These are phyloP conservation scores for Fusarium lyarnte DNA, from an alignment of 2,329 filamentous ascomycete species.

Conservation along the genomic window DNA sequence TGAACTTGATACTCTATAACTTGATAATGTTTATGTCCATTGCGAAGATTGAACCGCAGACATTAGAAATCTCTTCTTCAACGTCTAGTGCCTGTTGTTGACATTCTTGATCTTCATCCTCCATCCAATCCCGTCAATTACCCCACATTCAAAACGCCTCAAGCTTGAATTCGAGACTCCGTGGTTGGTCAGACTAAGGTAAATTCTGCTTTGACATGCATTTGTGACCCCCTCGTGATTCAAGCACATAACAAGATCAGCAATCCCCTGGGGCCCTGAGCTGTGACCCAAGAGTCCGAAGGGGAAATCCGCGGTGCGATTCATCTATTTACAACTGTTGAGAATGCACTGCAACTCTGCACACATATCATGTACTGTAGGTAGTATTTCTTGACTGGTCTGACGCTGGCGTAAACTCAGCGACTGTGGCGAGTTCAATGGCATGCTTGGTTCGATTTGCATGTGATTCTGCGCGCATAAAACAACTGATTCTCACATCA, in stretches of 20 bases:
- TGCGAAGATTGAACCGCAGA: background rate
- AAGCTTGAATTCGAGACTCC: conserved; percentile 25
- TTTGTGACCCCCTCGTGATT: conserved; percentile 31
- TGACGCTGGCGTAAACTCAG: background rate
- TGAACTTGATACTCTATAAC: background rate
- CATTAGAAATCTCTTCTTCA: background rate
- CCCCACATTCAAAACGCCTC: conserved; percentile 23
- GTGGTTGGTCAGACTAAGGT: conserved; percentile 29
- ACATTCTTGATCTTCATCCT: conserved; percentile 7
- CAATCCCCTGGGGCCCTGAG: background rate
- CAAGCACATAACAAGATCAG: conserved; percentile 4
- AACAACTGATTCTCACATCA: background rate
- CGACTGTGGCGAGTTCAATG: conserved; percentile 14
- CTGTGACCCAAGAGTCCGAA: background rate
- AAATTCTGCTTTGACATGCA: conserved; percentile 21
- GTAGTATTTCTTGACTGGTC: background rate
- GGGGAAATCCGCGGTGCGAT: background rate
- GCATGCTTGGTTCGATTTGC: conserved; percentile 25
- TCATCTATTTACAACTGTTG: background rate
- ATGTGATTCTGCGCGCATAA: conserved; percentile 36
- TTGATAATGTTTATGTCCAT: background rate
- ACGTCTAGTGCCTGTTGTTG: background rate
- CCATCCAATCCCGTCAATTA: conserved; percentile 11
- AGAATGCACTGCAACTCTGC: background rate
- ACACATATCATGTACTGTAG: background rate